Evolutionary conservation across 208 protist genomes (phyloP), one percentile per base, ranked within the genome.

Genomic region (Trypanosoma avium): DNA sequence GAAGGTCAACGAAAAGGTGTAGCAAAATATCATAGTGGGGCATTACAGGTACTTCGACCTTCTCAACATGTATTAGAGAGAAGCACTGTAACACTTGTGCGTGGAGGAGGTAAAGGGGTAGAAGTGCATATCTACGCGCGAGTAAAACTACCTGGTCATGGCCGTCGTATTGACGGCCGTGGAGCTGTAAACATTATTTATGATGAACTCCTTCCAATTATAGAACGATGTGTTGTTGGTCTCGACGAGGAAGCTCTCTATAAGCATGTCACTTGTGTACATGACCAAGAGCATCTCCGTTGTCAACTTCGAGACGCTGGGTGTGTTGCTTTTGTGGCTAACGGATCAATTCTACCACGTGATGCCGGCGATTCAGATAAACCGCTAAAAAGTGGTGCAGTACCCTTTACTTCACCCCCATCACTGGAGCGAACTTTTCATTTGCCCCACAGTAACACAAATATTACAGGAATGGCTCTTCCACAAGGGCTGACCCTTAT

Each of bases 401-500:
- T 97, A 12, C 66, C 66, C 5, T 98, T 98, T 67, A 13, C 53
- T 1, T 85, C 89, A 0, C 94, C 97, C 0, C 35, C 60, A 3
- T 81, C 75, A 3, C 67, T 98, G 15, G 40, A 67, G n/a, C 42
- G 65, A 15, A 68, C 58, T 6, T 86, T 98, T 40, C 12, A 35
- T 4, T 70, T 98, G 33, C 94, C 94, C 19, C 82, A 88, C 72
- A 73, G 67, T 10, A 75, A 70, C 5, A 38, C 42, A 0, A 48
- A 27, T 5, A 60, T 98, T 2, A 70, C 57, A 19, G 96, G 97
- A 9, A 97, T 98, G 85, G 93, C 83, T 15, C 76, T 99, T 9
- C 92, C 77, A 12, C 67, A 56, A 15, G 97, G 97, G 8, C 76
- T 99, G 22, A 98, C 95, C 2, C 79, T 98, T 10, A 97, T 99